Percentiles rank a stretch among this genome's conserved stretches.
These are phyloP conservation scores for Mycena citricolor DNA, from an alignment of 1,284 basidiomycete genomes.

Conservation along the genomic window DNA sequence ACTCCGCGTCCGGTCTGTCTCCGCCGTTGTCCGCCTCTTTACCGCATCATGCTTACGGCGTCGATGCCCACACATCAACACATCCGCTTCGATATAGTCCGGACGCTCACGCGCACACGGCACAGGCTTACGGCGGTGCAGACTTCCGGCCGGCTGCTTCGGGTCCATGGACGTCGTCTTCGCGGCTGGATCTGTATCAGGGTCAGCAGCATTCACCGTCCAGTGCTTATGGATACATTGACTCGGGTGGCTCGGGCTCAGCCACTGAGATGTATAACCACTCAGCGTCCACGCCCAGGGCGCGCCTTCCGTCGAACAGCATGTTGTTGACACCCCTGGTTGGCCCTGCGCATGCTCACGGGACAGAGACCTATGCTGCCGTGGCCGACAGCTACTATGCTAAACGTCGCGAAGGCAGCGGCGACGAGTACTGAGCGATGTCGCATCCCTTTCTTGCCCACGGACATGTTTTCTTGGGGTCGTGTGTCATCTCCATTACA, in stretches of 20 bases:
- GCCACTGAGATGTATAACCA: constrained; percentile 16
- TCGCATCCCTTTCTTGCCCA: constrained; percentile 12
- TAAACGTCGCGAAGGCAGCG: constrained; percentile 27
- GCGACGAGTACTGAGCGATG: constrained; percentile 37
- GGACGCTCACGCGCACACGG: constrained; percentile 15
- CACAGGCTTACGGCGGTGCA: constrained; percentile 9
- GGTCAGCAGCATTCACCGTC: neutral
- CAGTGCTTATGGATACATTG: neutral
- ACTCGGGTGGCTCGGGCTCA: neutral
- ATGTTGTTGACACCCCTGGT: constrained; percentile 44
- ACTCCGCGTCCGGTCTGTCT: constrained; percentile 17
- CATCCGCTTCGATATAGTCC: constrained; percentile 13
- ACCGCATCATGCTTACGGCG: constrained; percentile 10
- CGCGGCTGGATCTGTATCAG: constrained; percentile 14
- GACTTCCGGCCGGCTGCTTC: constrained; percentile 13
- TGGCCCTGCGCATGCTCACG: constrained; percentile 22
- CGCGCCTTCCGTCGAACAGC: constrained; percentile 42
- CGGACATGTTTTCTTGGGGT: constrained; percentile 9
- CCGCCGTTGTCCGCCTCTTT: constrained; percentile 14
- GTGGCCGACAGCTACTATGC: constrained; percentile 39
- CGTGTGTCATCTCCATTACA: too few species aligned
- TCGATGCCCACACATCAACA: constrained; percentile 5
- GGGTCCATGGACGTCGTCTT: constrained; percentile 10
- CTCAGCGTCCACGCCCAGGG: constrained; percentile 18
- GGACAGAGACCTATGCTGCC: constrained; percentile 34